Percentiles rank a stretch among this genome's conserved stretches.
Evolutionary conservation across 2,329 filamentous ascomycete genomes (phyloP).

Genomic region (Didymella arachidicola): DNA sequence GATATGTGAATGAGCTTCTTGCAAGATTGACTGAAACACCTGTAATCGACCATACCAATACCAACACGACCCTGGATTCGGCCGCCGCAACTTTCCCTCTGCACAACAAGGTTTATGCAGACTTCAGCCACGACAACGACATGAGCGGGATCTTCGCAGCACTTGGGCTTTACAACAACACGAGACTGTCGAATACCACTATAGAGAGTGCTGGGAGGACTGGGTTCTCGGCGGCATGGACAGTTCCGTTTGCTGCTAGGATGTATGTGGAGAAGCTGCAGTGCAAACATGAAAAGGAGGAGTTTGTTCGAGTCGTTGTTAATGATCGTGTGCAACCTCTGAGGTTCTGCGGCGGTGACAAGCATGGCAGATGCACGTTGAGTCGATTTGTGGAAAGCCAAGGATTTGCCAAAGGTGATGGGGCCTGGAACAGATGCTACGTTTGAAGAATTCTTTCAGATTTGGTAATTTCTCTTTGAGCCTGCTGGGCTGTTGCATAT

Average conservation of each 20-base stretch:
- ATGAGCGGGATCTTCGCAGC: slow-evolving; percentile 80
- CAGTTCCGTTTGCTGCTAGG: slow-evolving; percentile 82
- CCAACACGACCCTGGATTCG: slow-evolving; percentile 78
- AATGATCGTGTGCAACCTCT: slow-evolving; percentile 84
- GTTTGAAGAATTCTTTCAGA: background rate
- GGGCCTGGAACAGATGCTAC: slow-evolving; percentile 43
- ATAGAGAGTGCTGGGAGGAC: slow-evolving; percentile 61
- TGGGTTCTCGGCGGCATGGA: slow-evolving; percentile 79
- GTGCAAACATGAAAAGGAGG: slow-evolving; percentile 67
- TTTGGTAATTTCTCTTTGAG: too few species aligned
- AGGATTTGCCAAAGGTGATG: slow-evolving; percentile 74
- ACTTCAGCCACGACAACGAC: slow-evolving; percentile 92
- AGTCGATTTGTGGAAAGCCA: slow-evolving; percentile 76
- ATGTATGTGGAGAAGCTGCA: slow-evolving; percentile 89
- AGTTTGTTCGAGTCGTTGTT: slow-evolving; percentile 79
- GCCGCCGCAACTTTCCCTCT: slow-evolving; percentile 76
- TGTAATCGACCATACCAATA: slow-evolving; percentile 76
- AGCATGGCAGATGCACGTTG: slow-evolving; percentile 73
- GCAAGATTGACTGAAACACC: slow-evolving; percentile 75
- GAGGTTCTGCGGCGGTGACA: slow-evolving; percentile 73
- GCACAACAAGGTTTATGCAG: slow-evolving; percentile 73
- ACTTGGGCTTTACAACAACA: slow-evolving; percentile 77
- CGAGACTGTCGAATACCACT: slow-evolving; percentile 56
- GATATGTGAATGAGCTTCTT: slow-evolving; percentile 86
- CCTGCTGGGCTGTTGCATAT: too few species aligned